These are phyloP conservation scores for Thamnidium elegans DNA, from an alignment of 192 early-diverging fungal species.

Conservation along the genomic window DNA sequence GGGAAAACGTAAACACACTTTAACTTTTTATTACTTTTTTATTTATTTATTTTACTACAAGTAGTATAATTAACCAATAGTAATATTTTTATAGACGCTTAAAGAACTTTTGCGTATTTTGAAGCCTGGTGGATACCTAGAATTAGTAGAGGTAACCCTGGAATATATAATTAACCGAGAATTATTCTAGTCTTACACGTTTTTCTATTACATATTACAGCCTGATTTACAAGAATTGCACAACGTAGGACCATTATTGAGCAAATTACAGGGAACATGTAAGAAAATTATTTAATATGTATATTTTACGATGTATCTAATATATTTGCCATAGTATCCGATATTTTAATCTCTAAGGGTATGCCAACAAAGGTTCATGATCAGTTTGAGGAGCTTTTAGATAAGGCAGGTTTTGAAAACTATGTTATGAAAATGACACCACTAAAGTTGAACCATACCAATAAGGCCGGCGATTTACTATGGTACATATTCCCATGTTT, in stretches of 20 bases:
- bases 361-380: not conserved
- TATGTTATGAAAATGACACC: not conserved
- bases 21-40: no score
- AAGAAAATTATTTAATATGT: not conserved
- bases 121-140: conserved; percentile 36
- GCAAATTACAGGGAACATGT: not conserved
- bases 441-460: conserved; percentile 1
- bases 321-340: not conserved
- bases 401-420: conserved; percentile 7
- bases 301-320: not conserved
- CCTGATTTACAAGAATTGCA: conserved; percentile 9
- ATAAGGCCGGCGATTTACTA: conserved; percentile 7
- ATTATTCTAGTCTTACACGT: not conserved
- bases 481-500: not conserved
- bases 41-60: not conserved
- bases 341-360: not conserved
- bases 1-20: conserved; percentile 7
- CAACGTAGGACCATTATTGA: conserved; percentile 4
- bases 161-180: not conserved
- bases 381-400: conserved; percentile 4
- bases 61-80: not conserved
- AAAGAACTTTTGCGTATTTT: conserved; percentile 24
- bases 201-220: not conserved
- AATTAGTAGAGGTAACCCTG: conserved; percentile 23
- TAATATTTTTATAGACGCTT: conserved; percentile 8